Conservation (phyloP, 2,329 filamentous ascomycete species). For the Calonectria henricotiae region DNA sequence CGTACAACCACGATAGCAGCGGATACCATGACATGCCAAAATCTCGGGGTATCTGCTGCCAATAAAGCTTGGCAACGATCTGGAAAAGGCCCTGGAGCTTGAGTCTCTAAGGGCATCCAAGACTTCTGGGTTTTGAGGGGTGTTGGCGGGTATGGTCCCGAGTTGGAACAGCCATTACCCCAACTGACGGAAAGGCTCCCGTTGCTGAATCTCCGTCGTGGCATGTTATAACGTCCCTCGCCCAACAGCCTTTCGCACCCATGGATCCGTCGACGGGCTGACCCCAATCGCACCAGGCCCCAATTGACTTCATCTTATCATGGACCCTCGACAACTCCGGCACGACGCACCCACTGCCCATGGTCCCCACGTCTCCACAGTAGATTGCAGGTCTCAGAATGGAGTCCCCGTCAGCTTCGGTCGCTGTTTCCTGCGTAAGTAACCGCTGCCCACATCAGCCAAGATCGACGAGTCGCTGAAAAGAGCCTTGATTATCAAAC, state of each 20-base stretch:
- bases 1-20: neutral
- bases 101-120: neutral
- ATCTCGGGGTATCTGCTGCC: constrained; percentile 15
- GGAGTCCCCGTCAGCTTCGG: neutral
- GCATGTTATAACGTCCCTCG: constrained; percentile 8
- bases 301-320: neutral
- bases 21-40: neutral
- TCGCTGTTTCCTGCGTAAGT: neutral
- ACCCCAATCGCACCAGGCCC: constrained; percentile 20
- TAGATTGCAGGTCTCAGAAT: constrained; percentile 4
- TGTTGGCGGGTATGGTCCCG: constrained; percentile 1
- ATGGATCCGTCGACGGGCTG: neutral
- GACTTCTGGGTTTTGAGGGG: constrained; percentile 11
- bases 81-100: neutral
- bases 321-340: constrained; percentile 9
- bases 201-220: neutral
- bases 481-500: neutral
- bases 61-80: constrained; percentile 16
- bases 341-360: neutral
- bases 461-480: neutral
- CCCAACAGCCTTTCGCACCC: constrained; percentile 15
- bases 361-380: constrained; percentile 10
- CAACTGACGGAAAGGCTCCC: neutral
- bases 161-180: constrained; percentile 1
- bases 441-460: neutral